These are phyloP conservation scores for Trichoderma sp. DNA, from an alignment of 2,329 filamentous ascomycete species.

Conservation along the genomic window DNA sequence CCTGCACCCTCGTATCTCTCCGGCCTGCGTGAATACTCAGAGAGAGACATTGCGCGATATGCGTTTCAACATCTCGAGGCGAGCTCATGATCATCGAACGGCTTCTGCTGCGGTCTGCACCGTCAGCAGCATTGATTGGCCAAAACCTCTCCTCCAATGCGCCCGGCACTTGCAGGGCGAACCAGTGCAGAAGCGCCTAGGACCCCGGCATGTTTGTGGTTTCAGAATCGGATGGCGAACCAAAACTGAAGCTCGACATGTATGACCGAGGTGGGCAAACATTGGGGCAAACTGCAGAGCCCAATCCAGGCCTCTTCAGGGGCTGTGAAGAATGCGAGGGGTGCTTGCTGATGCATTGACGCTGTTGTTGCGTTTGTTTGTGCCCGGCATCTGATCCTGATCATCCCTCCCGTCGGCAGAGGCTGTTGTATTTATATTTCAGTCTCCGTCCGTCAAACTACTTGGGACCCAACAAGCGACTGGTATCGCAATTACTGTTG, in stretches of 20 bases:
- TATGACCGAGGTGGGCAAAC: constrained; percentile 21
- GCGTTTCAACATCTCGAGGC: not conserved
- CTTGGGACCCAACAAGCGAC: not conserved
- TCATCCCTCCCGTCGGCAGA: not conserved
- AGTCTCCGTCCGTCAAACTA: not conserved
- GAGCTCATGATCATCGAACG: constrained; percentile 15
- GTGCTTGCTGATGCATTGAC: not conserved
- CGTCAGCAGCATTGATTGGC: constrained; percentile 23
- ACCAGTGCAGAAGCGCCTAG: constrained; percentile 21
- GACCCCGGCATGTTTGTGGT: constrained; percentile 24
- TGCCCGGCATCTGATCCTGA: not conserved
- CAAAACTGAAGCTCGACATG: constrained; percentile 23
- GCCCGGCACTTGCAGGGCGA: constrained; percentile 1
- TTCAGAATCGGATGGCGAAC: constrained; percentile 22
- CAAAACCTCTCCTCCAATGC: not conserved
- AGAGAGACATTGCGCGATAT: constrained; percentile 4
- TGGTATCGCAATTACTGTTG: not conserved
- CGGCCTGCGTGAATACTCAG: constrained; percentile 7
- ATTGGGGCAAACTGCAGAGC: constrained; percentile 18
- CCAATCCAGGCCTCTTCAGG: constrained; percentile 8
- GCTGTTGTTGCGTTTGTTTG: not conserved
- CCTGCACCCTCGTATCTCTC: not conserved
- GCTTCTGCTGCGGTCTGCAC: not conserved
- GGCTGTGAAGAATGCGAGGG: constrained; percentile 2
- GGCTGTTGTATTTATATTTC: not conserved